These are phyloP conservation scores for Micractinium conductrix DNA, from an alignment of 139 green algal species.

Conservation along the genomic window DNA sequence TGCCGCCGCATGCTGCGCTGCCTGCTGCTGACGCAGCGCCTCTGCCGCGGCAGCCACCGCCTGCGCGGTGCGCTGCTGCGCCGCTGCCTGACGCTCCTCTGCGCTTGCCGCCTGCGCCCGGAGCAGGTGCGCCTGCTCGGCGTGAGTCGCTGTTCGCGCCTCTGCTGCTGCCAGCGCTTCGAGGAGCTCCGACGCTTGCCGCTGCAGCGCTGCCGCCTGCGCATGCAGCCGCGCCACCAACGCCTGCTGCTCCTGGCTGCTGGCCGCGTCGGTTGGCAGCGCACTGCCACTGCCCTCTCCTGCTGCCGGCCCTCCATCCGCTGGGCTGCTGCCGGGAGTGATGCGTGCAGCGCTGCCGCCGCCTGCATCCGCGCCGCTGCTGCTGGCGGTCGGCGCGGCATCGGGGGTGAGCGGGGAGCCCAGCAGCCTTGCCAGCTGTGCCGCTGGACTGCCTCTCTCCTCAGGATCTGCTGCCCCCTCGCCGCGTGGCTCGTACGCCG, in stretches of 20 bases:
- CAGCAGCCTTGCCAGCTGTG: constrained; percentile 22
- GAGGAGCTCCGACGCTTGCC: not conserved
- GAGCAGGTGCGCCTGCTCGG: constrained; percentile 11
- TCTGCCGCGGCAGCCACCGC: not conserved
- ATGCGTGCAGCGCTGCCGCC: not conserved
- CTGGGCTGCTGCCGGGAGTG: not conserved
- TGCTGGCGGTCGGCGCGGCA: not conserved
- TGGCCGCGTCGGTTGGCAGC: not conserved
- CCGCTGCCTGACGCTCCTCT: constrained; percentile 3
- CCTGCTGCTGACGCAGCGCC: constrained; percentile 1
- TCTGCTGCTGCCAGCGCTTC: constrained; percentile 11
- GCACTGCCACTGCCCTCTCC: not conserved
- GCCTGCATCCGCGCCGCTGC: not conserved
- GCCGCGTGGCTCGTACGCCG: too few species aligned
- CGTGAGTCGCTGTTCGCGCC: not conserved
- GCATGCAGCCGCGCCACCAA: not conserved
- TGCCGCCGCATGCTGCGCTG: not conserved
- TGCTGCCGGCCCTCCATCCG: not conserved
- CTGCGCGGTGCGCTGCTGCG: not conserved
- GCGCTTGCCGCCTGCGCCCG: not conserved
- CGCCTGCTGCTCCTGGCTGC: not conserved
- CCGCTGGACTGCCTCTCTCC: not conserved
- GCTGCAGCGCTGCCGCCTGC: constrained; percentile 1
- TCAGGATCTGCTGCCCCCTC: too few species aligned
- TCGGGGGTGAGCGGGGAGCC: constrained; percentile 17